Conservation (phyloP, 176 grass and related monocot species). For the Phyllostachys edulis region DNA sequence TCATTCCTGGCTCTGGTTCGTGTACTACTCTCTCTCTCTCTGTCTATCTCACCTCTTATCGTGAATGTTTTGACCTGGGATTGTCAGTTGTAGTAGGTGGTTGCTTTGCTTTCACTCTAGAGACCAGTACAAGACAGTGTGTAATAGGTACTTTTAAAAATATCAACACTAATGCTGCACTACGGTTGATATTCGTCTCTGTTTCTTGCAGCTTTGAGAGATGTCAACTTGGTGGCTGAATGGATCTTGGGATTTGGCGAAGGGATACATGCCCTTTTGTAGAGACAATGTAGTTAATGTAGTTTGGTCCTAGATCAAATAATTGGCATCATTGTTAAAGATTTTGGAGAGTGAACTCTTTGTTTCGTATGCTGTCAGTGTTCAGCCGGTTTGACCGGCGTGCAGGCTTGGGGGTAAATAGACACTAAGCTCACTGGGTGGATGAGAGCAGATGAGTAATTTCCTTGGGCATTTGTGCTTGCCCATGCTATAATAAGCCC, state of each 20-base stretch:
- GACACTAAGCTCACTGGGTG: too few relatives aligned
- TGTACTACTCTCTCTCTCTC: background rate
- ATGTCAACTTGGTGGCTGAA: background rate
- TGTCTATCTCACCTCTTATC: background rate
- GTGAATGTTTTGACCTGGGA: constrained; percentile 16
- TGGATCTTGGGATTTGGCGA: constrained; percentile 20
- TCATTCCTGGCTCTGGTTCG: background rate
- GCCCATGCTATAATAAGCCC: too few relatives aligned
- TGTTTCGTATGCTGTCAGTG: too few relatives aligned
- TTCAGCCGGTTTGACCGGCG: too few relatives aligned
- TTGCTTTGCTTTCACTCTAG: constrained; percentile 30
- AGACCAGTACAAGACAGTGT: background rate
- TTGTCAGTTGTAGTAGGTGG: constrained; percentile 16
- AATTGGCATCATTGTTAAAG: too few relatives aligned
- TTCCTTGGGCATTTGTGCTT: too few relatives aligned
- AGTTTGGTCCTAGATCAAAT: too few relatives aligned
- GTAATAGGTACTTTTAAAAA: background rate
- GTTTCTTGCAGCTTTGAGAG: constrained; percentile 17
- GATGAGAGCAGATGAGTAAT: too few relatives aligned
- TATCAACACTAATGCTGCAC: constrained; percentile 8
- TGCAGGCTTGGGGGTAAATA: too few relatives aligned
- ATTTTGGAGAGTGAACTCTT: too few relatives aligned
- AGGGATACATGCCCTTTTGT: background rate
- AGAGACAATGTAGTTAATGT: too few relatives aligned
- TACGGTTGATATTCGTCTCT: background rate